Evolutionary conservation across 2,329 filamentous ascomycete species (phyloP), one percentile per base, ranked within the genome.

Genomic region (Pseudocercospora pini-densiflorae): DNA sequence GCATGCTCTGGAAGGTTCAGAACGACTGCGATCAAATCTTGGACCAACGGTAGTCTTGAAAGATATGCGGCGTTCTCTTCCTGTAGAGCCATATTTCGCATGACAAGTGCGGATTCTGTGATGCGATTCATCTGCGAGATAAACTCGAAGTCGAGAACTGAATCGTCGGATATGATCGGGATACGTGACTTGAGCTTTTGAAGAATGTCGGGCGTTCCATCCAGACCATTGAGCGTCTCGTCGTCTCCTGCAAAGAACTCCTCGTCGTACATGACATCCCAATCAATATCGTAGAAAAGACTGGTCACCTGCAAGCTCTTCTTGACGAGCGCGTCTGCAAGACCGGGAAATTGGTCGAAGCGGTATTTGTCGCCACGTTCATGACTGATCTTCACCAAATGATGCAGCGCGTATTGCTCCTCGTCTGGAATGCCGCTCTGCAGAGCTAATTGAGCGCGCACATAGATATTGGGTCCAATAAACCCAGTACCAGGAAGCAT

Each of bases 51-150:
- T 67, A 94, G 89, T 24, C 90, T 88, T 5, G 92, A 87, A 73
- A 97, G 86, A 77, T 93, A 95, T 24, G 86, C 81, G 0, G 94
- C 94, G 76, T 99, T 99, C 68, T 97, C 93, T 23, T 90, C 88
- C 21, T 97, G 83, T 79, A 96, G 92, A n/a, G 94, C 90, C 93
- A 99, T 97, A 78, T 99, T 99, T 60, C 95, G 89, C 51, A 98
- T 84, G 19, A 97, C 94, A 55, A 98, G 83, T 21, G 91, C 89
- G 1, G 95, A 93, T 79, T 98, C 94, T 24, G 91, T 94, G 68
- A 97, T 86, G 70, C 92, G 87, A 12, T 91, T 87, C 67, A 98
- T 84, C 49, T 86, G 83, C 69, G 93, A 89, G 14, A 87, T 85
- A 71, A 91, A 92, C 5, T 89, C 85, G 31, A 88, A 88, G 0